Evolutionary conservation across 2,329 filamentous ascomycete species (phyloP).

Genomic region (Ustulina deusta): DNA sequence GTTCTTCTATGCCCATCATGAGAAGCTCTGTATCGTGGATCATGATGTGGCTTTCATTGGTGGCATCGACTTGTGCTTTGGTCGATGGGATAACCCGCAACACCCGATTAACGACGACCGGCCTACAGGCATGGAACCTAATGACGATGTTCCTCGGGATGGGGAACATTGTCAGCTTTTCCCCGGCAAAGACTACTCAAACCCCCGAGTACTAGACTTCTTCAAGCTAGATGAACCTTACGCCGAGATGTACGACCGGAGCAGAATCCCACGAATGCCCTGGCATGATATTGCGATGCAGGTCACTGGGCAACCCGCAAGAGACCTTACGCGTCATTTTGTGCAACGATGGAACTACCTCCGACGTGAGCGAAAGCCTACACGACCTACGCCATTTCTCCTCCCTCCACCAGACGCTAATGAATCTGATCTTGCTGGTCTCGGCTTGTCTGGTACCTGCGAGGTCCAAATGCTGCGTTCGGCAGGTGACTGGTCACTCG

Average conservation of each 20-base stretch:
- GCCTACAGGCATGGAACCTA: constrained; percentile 89
- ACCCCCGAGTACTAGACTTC: constrained; percentile 94
- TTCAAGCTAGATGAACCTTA: constrained; percentile 93
- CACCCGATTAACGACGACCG: constrained; percentile 93
- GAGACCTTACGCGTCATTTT: constrained; percentile 94
- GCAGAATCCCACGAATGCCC: constrained; percentile 90
- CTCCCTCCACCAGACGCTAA: constrained; percentile 94
- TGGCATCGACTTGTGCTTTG: constrained; percentile 96
- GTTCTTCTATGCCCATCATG: constrained; percentile 99
- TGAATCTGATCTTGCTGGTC: constrained; percentile 82
- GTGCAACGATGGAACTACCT: constrained; percentile 99
- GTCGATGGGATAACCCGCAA: constrained; percentile 95
- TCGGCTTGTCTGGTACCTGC: constrained; percentile 92
- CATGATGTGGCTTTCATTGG: constrained; percentile 96
- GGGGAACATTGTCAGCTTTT: constrained; percentile 95
- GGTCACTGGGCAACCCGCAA: constrained; percentile 92
- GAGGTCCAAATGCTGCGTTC: constrained; percentile 96
- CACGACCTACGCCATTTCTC: constrained; percentile 90
- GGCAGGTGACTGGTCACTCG: constrained; percentile 90
- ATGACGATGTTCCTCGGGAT: constrained; percentile 79
- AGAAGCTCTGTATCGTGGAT: constrained; percentile 97
- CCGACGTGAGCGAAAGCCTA: constrained; percentile 90
- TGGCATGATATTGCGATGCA: constrained; percentile 99
- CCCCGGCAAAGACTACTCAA: constrained; percentile 98
- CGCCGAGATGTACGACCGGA: constrained; percentile 98